Percentiles rank a stretch among this genome's conserved stretches.
Evolutionary conservation across 1,284 basidiomycete species (phyloP).

Genomic region (Fomitiporia mediterranea): DNA sequence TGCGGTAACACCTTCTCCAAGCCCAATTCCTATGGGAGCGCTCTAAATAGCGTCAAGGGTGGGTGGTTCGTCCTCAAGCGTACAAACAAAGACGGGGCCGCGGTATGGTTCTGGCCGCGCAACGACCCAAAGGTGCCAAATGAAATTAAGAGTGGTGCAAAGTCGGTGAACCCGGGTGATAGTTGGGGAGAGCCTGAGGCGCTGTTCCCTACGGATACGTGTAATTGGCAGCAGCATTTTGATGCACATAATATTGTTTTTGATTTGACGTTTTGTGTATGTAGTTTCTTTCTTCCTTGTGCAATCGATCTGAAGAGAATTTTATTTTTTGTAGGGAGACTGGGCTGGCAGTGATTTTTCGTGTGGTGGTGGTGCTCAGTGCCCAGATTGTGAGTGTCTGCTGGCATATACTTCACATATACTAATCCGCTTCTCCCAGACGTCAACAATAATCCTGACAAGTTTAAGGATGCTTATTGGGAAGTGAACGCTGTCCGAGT

Average conservation of each 20-base stretch:
- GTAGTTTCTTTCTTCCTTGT: constrained; percentile 19
- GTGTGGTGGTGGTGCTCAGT: constrained; percentile 21
- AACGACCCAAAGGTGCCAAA: constrained; percentile 35
- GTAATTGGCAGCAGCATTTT: constrained; percentile 43
- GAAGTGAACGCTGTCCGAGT: constrained; percentile 53
- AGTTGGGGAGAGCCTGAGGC: constrained; percentile 48
- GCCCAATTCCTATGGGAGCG: constrained; percentile 42
- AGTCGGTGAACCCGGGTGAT: constrained; percentile 30
- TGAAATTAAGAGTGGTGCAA: constrained; percentile 32
- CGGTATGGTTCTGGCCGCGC: constrained; percentile 53
- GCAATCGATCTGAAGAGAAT: neutral
- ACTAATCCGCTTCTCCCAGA: constrained; percentile 35
- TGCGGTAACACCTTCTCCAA: constrained; percentile 49
- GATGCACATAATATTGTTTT: constrained; percentile 47
- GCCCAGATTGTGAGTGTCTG: constrained; percentile 23
- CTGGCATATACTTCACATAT: neutral
- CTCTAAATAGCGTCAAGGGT: constrained; percentile 47
- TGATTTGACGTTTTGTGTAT: constrained; percentile 50
- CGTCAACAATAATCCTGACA: constrained; percentile 49
- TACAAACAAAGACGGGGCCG: constrained; percentile 35
- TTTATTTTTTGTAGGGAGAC: constrained; percentile 21
- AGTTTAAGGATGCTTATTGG: constrained; percentile 59
- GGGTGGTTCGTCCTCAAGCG: constrained; percentile 48
- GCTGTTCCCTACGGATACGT: constrained; percentile 41
- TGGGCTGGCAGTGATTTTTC: constrained; percentile 24